Evolutionary conservation across 2,329 filamentous ascomycete genomes (phyloP), one percentile per base, ranked within the genome.

Genomic region (Emergomyces orientalis): DNA sequence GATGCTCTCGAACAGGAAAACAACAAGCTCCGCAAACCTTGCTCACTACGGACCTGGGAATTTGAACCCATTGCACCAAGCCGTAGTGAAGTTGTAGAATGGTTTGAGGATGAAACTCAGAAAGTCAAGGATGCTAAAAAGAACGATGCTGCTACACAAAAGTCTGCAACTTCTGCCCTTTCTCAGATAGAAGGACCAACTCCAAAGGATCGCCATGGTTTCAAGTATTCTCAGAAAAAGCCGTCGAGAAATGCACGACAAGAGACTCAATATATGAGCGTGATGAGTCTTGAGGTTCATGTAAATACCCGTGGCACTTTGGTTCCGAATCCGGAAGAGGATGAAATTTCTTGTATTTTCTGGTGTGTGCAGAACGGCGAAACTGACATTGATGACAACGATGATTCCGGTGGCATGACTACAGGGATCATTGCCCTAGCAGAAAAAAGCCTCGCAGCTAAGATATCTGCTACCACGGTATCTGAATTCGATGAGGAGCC

Each of bases 261-360:
- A 67, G 90, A 95, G 73, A 86, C 86, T 2, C 89, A 94, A 68
- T 96, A 96, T 73, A 97, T 99, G 94, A 96, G 90, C 68, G 91
- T 88, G 22, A 92, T 99, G 90, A 95, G 91, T 67, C 76, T 99
- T 7, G 94, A 99, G 72, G 78, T 97, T 4, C 93, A 99, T 72
- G 88, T 95, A 65, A 96, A 96, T 69, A 94, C 89, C 3, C 84
- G 93, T 62, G 90, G 86, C 7, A 86, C 85, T 58, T 81, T 97
- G 9, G 84, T 91, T 2, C 91, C 94, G 0, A 91, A 99, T 70
- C 94, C 94, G 0, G 90, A 93, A 68, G 84, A 95, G 68, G 94
- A 99, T 72, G 89, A 93, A 69, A 84, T 99, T 2, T 84, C 88
- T 65, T 91, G 89, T 70, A 83, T 97, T 6, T 96, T 97, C 71